phyloP scores from a whole-genome alignment of 371 early-diverging fungal genomes.

The Nematocida sp. region DNA sequence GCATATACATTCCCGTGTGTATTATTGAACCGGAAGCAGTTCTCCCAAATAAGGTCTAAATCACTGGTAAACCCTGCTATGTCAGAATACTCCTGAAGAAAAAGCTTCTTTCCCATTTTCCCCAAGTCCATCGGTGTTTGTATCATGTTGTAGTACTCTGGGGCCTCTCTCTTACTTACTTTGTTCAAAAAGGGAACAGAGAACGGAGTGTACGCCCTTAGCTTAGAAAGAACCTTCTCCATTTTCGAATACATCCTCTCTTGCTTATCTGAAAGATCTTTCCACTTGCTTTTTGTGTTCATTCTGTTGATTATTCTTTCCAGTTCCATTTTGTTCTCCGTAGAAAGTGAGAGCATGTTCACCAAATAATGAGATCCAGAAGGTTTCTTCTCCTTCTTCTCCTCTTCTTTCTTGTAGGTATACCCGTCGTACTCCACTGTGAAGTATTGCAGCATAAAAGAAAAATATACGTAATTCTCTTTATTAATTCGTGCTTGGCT shows the following conservation, averaged over 20 bases:
- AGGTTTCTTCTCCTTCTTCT: constrained; percentile 23
- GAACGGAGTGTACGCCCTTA: constrained; percentile 66
- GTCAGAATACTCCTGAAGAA: constrained; percentile 73
- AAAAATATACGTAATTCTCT: constrained; percentile 23
- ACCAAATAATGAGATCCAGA: constrained; percentile 36
- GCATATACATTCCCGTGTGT: constrained; percentile 55
- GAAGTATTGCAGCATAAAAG: constrained; percentile 57
- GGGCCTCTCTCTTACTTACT: constrained; percentile 85
- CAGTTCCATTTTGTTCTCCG: constrained; percentile 6
- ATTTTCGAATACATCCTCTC: constrained; percentile 58
- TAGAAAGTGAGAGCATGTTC: not conserved
- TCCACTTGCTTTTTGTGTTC: constrained; percentile 54
- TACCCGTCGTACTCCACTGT: constrained; percentile 59
- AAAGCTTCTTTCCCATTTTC: constrained; percentile 76
- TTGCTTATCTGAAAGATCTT: constrained; percentile 54
- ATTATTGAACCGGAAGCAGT: constrained; percentile 68
- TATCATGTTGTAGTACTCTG: constrained; percentile 86
- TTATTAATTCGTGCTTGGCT: constrained; percentile 15
- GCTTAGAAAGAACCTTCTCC: constrained; percentile 61
- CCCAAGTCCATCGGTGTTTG: constrained; percentile 85
- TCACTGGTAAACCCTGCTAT: constrained; percentile 79
- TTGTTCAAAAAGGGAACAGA: constrained; percentile 80
- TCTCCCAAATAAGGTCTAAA: constrained; percentile 66
- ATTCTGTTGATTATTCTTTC: constrained; percentile 24
- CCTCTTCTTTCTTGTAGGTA: constrained; percentile 55